A percentile compares a stretch with the other conserved stretches of the same genome.
Evolutionary conservation across 2,329 filamentous ascomycete genomes (phyloP).

Genomic region (Alternaria hordeiaustralica): DNA sequence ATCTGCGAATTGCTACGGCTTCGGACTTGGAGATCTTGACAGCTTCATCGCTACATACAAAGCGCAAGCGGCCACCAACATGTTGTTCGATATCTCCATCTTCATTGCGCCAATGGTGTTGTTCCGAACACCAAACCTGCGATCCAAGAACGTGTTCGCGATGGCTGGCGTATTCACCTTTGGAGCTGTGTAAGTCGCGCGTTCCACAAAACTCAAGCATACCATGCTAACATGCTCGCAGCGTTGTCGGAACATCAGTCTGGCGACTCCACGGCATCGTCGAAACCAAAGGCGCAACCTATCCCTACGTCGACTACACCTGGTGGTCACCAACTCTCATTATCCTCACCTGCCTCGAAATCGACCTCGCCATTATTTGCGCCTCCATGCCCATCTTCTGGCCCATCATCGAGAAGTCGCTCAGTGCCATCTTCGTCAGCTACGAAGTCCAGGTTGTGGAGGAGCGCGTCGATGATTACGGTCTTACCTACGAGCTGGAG

Average conservation of each 20-base stretch:
- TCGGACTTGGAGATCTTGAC: slow-evolving; percentile 23
- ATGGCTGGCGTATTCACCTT: slow-evolving; percentile 41
- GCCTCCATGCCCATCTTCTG: slow-evolving; percentile 48
- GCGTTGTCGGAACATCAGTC: slow-evolving; percentile 39
- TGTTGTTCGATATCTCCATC: slow-evolving; percentile 44
- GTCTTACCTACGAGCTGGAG: slow-evolving; percentile 38
- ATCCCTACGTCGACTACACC: slow-evolving; percentile 43
- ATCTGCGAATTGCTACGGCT: slow-evolving; percentile 38
- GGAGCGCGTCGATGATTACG: slow-evolving; percentile 30
- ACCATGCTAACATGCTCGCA: slow-evolving; percentile 19
- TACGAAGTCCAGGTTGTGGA: slow-evolving; percentile 44
- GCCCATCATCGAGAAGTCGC: slow-evolving; percentile 37
- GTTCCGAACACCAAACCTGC: slow-evolving; percentile 35
- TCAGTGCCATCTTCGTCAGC: slow-evolving; percentile 41
- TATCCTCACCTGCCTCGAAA: slow-evolving; percentile 41
- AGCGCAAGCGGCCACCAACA: slow-evolving; percentile 41
- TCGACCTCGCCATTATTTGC: slow-evolving; percentile 43
- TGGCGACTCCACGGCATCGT: slow-evolving; percentile 42
- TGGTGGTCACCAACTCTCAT: slow-evolving; percentile 37
- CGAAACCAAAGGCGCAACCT: slow-evolving; percentile 32
- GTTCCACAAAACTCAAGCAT: no score
- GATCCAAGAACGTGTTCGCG: slow-evolving; percentile 35
- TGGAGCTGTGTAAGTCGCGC: slow-evolving; percentile 39
- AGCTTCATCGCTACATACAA: slow-evolving; percentile 36
- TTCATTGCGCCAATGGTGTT: slow-evolving; percentile 41